Base-by-base conservation (phyloP, 805 yeast genomes). In the Debaryomyces tyrocola region DNA sequence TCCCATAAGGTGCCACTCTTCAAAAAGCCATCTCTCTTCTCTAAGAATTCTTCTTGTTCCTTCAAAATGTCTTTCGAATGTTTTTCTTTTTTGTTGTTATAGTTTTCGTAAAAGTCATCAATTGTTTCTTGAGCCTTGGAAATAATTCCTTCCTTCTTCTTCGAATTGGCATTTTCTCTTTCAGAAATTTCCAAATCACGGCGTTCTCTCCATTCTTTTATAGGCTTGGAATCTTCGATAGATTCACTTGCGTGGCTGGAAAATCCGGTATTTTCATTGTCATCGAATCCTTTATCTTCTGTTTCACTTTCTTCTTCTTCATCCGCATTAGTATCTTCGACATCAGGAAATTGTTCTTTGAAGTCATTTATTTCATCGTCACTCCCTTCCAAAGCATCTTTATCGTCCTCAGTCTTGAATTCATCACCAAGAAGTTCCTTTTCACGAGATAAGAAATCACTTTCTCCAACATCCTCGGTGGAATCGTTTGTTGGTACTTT, bases 91-190 rank as follows among this genome's bases (percentile, higher is more conserved):
- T 91, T 91, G 61, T 77, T 74, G 70, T 89, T 90, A 75, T 92
- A 92, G 61, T 84, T 85, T 57, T 89, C 96, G 67, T 92, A 92
- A 66, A 92, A 92, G 53, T 87, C 96, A 64, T 92, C 97, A 59
- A 90, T 82, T 44, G 90, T 84, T 63, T 83, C 82, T 59, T 82
- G 80, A 8, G 98, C 98, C 51, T 85, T 84, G 43, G 80, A 78
- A 46, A 85, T 79, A 48, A 90, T 77, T 49, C 83, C 89, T 27
- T 73, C 73, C 60, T 85, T 80, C 63, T 81, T 86, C 55, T 80
- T 72, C 17, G 70, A 72, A 56, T 86, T 84, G 52, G 80, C 81
- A 55, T 78, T 84, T 60, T 92, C 98, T 61, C 96, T 80, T 59
- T 87, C 82, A 44, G 78, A 73, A 50, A 92, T 84, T 64, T 90